phyloP scores from a whole-genome alignment of 306 rosid species.

The Rosa rugosa region DNA sequence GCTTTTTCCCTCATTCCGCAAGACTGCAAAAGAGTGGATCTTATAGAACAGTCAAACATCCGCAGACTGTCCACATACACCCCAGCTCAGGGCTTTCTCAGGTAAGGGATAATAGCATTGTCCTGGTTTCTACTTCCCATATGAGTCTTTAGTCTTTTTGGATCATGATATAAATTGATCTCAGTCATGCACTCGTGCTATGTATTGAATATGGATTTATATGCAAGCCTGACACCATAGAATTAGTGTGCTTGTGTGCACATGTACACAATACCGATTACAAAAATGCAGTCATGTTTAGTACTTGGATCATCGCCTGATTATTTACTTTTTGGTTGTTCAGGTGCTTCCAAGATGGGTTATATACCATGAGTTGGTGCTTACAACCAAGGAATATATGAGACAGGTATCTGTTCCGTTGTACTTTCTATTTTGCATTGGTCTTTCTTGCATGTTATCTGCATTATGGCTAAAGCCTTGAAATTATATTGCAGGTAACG shows the following conservation, averaged over 20 bases:
- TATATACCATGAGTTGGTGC: slow-evolving; percentile 87
- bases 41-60: slow-evolving; percentile 73
- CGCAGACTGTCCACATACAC: slow-evolving; percentile 91
- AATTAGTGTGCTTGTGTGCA: not conserved
- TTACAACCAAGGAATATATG: slow-evolving; percentile 92
- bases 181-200: not conserved
- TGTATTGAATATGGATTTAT: not conserved
- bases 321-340: not conserved
- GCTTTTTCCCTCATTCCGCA: slow-evolving; percentile 85
- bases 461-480: slow-evolving; percentile 20
- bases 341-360: slow-evolving; percentile 95
- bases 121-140: not conserved
- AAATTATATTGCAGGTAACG: slow-evolving; percentile 54
- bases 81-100: slow-evolving; percentile 92
- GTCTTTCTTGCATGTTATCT: not conserved
- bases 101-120: slow-evolving; percentile 33
- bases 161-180: not conserved
- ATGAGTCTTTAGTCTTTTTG: slow-evolving; percentile 1
- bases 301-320: not conserved
- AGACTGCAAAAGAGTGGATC: slow-evolving; percentile 82
- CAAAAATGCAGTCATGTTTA: not conserved
- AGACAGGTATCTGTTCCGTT: slow-evolving; percentile 61
- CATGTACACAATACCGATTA: not conserved
- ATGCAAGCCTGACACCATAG: not conserved
- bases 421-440: not conserved